Evolutionary conservation across 1,284 basidiomycete genomes (phyloP).

Genomic region (Austroboletus olivaceoglutinosus): DNA sequence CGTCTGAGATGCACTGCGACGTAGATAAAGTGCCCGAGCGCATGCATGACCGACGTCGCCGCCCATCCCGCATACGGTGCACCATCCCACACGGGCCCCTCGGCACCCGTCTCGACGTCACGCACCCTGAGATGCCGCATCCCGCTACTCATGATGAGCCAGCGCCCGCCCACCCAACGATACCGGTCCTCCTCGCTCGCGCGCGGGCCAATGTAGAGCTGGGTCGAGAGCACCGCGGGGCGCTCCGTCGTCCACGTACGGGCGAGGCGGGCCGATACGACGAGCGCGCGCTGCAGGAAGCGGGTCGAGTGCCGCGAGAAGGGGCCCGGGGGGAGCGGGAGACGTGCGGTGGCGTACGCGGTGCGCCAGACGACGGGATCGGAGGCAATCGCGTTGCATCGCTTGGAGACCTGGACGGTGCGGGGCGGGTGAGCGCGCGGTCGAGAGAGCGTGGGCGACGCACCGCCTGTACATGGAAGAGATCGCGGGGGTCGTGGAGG

Average conservation of each 20-base stretch:
- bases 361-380: constrained; percentile 17
- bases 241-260: constrained; percentile 15
- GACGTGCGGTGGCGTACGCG: constrained; percentile 7
- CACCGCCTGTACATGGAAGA: constrained; percentile 16
- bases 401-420: constrained; percentile 16
- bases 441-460: not conserved
- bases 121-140: constrained; percentile 10
- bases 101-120: constrained; percentile 16
- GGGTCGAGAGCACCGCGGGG: constrained; percentile 5
- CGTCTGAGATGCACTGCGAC: constrained; percentile 14
- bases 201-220: constrained; percentile 4
- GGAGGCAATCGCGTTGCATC: constrained; percentile 9
- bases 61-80: constrained; percentile 10
- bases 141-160: constrained; percentile 15
- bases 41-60: constrained; percentile 10
- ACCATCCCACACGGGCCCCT: constrained; percentile 17
- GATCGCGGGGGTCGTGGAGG: constrained; percentile 9
- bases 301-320: constrained; percentile 18
- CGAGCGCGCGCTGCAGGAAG: constrained; percentile 16
- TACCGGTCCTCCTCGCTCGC: constrained; percentile 5
- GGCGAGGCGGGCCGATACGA: constrained; percentile 16
- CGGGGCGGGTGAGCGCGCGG: not conserved
- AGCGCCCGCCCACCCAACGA: constrained; percentile 17
- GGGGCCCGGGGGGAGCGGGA: constrained; percentile 20
- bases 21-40: constrained; percentile 15